A percentile compares a stretch with the other conserved stretches of the same genome.
These are phyloP conservation scores for Leccinum barrowsii DNA, from an alignment of 768 basidiomycete genomes.

Conservation along the genomic window DNA sequence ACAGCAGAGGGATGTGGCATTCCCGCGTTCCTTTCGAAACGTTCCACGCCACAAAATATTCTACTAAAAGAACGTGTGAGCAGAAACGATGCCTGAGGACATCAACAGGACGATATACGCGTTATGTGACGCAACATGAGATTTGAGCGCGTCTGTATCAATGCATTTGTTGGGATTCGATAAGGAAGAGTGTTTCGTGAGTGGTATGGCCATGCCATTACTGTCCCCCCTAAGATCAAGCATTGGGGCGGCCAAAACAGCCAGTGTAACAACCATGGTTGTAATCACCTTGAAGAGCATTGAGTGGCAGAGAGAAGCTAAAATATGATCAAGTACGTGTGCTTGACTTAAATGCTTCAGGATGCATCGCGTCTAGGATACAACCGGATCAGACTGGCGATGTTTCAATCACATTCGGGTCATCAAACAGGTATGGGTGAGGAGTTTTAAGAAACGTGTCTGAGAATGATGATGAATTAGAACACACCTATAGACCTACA, in stretches of 20 bases:
- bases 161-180: too few species aligned
- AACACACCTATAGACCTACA: too few species aligned
- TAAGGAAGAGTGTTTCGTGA: neutral
- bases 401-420: too few species aligned
- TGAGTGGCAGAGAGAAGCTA: too few species aligned
- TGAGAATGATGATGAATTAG: too few species aligned
- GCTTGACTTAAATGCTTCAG: too few species aligned
- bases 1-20: neutral
- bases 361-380: too few species aligned
- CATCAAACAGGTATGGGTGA: too few species aligned
- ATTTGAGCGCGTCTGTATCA: neutral
- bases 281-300: neutral
- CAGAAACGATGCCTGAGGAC: neutral
- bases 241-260: neutral
- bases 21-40: neutral
- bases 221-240: neutral
- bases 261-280: neutral
- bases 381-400: too few species aligned
- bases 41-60: neutral
- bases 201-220: neutral
- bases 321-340: too few species aligned
- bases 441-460: too few species aligned
- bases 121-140: neutral
- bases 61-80: neutral
- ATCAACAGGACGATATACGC: neutral